These are phyloP conservation scores for Geranium incanum DNA, from an alignment of 441 rosid genomes.

Conservation along the genomic window DNA sequence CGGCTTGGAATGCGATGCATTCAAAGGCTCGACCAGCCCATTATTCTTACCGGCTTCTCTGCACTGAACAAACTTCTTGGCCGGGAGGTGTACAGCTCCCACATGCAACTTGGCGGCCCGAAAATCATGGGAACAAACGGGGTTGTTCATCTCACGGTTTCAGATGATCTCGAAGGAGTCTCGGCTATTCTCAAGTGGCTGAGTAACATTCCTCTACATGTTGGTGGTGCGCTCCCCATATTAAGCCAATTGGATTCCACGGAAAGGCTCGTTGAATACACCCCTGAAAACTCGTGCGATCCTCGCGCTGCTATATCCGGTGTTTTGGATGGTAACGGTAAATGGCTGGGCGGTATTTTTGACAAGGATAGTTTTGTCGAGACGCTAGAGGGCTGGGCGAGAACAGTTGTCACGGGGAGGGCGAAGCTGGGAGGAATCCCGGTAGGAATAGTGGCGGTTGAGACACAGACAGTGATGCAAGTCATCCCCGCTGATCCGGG, in stretches of 20 bases:
- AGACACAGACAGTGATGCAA: slow-evolving; percentile 98
- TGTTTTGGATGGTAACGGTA: slow-evolving; percentile 50
- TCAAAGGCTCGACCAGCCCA: slow-evolving; percentile 98
- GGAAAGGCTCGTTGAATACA: slow-evolving; percentile 79
- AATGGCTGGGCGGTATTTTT: slow-evolving; percentile 95
- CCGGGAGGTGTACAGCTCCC: slow-evolving; percentile 99
- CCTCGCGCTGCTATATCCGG: slow-evolving; percentile 96
- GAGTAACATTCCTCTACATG: slow-evolving; percentile 69
- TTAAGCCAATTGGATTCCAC: slow-evolving; percentile 60
- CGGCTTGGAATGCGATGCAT: slow-evolving; percentile 99
- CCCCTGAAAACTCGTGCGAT: slow-evolving; percentile 87
- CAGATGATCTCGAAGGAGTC: slow-evolving; percentile 98
- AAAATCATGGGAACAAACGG: slow-evolving; percentile 99
- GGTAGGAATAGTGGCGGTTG: slow-evolving; percentile 96
- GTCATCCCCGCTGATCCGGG: slow-evolving; percentile 99
- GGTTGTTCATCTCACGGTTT: slow-evolving; percentile 94
- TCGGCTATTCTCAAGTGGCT: slow-evolving; percentile 91
- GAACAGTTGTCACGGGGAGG: slow-evolving; percentile 98
- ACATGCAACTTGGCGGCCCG: slow-evolving; percentile 99
- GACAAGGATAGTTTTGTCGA: slow-evolving; percentile 92
- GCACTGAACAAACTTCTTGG: slow-evolving; percentile 98
- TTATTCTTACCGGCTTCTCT: slow-evolving; percentile 95
- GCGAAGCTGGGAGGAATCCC: slow-evolving; percentile 99
- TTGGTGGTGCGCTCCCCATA: slow-evolving; percentile 80
- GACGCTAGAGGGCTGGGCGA: slow-evolving; percentile 97